Conservation (phyloP, 2,329 filamentous ascomycete genomes). For the Westerdykella aurantiaca region DNA sequence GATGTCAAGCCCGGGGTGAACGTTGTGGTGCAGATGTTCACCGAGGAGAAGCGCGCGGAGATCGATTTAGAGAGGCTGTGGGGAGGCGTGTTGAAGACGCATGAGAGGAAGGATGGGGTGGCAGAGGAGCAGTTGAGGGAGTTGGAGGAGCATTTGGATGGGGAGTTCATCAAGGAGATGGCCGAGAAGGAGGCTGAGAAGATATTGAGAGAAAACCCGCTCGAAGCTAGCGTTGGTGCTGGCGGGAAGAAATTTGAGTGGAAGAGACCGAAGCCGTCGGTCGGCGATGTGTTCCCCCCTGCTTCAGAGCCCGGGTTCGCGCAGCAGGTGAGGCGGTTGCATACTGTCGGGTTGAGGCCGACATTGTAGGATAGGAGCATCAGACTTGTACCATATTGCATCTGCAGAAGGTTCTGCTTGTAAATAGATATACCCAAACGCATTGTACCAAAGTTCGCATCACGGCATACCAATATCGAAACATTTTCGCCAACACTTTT, state of each 20-base stretch:
- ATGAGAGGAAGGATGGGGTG: constrained; percentile 35
- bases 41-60: constrained; percentile 62
- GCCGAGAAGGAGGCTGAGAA: constrained; percentile 11
- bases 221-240: constrained; percentile 2
- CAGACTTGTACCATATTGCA: too few relatives aligned
- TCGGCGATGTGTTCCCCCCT: constrained; percentile 25
- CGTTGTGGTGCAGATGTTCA: constrained; percentile 67
- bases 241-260: constrained; percentile 8
- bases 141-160: constrained; percentile 17
- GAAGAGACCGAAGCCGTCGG: constrained; percentile 14
- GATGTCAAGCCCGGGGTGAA: constrained; percentile 51
- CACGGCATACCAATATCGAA: too few relatives aligned
- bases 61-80: constrained; percentile 63
- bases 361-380: too few relatives aligned
- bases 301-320: constrained; percentile 6
- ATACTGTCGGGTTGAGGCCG: constrained; percentile 19
- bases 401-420: too few relatives aligned
- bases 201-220: constrained; percentile 4
- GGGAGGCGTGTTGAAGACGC: constrained; percentile 44
- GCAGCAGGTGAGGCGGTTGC: constrained; percentile 22
- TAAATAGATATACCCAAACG: too few relatives aligned
- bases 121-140: constrained; percentile 24
- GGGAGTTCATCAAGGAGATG: neutral
- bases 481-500: too few relatives aligned
- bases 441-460: too few relatives aligned